Conservation (phyloP, 371 early-diverging fungal species). For the Syncephalis plumigaleata region DNA sequence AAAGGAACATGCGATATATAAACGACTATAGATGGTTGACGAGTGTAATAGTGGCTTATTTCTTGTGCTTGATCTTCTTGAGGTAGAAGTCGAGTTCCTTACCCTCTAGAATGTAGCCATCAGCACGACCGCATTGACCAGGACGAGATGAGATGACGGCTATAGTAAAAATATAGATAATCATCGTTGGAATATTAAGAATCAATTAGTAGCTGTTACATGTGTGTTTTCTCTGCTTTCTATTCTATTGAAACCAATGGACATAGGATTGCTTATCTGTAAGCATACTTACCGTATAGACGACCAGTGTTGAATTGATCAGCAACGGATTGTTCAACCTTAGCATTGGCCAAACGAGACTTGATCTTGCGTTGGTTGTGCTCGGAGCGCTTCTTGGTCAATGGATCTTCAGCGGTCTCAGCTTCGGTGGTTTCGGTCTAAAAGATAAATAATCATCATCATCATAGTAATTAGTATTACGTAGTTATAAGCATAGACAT, state of each 20-base stretch:
- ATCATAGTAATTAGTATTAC: no score
- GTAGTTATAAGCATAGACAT: no score
- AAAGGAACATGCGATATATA: no score
- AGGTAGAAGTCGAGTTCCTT: constrained; percentile 96
- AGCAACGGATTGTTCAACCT: constrained; percentile 77
- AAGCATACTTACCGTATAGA: constrained; percentile 44
- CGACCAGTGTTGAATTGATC: constrained; percentile 95
- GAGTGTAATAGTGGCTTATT: constrained; percentile 20
- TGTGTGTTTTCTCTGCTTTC: no score
- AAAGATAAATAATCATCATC: no score
- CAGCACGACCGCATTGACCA: constrained; percentile 97
- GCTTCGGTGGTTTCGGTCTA: constrained; percentile 12
- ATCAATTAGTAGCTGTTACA: no score
- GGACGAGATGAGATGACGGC: constrained; percentile 95
- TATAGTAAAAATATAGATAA: no score
- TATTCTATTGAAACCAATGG: no score
- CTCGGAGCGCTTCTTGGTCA: constrained; percentile 73
- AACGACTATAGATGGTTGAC: no score
- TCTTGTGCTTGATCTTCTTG: constrained; percentile 73
- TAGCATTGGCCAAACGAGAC: constrained; percentile 60
- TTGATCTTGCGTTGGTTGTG: constrained; percentile 78
- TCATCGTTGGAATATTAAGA: neutral
- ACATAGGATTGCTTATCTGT: neutral
- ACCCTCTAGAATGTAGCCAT: constrained; percentile 99
- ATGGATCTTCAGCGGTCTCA: constrained; percentile 19